These are phyloP conservation scores for Claviceps monticola DNA, from an alignment of 2,329 filamentous ascomycete species.

Conservation along the genomic window DNA sequence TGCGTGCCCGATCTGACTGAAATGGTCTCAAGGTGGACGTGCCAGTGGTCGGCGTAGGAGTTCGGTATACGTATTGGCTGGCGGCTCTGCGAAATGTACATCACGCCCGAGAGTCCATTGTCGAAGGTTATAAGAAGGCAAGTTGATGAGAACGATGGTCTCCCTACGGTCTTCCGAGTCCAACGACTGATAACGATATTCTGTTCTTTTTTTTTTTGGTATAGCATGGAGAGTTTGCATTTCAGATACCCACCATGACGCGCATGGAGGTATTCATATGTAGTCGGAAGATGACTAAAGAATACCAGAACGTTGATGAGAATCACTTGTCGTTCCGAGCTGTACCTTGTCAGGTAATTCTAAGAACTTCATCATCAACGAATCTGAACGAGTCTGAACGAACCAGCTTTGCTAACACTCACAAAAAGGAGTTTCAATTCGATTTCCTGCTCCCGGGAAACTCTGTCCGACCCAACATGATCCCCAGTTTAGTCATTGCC, in stretches of 20 bases:
- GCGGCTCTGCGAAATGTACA: conserved; percentile 7
- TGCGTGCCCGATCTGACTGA: too few species aligned
- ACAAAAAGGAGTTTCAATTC: conserved; percentile 8
- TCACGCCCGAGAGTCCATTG: conserved; percentile 5
- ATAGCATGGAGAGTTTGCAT: conserved; percentile 5
- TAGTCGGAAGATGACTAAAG: conserved; percentile 7
- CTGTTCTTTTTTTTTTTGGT: neutral
- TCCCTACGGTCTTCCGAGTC: too few species aligned
- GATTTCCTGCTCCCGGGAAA: neutral
- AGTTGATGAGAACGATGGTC: neutral
- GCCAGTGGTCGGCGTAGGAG: conserved; percentile 5
- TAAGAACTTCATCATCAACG: too few species aligned
- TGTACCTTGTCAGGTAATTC: neutral
- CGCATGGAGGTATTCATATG: conserved; percentile 9
- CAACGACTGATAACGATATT: too few species aligned
- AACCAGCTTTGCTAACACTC: too few species aligned
- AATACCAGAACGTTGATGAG: conserved; percentile 7
- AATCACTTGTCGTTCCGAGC: conserved; percentile 7
- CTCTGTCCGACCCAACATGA: neutral
- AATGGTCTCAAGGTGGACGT: conserved; percentile 5
- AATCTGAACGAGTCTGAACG: too few species aligned
- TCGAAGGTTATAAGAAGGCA: conserved; percentile 7
- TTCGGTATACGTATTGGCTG: conserved; percentile 7
- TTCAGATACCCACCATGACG: conserved; percentile 9
- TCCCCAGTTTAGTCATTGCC: conserved; percentile 7